These are phyloP conservation scores for Neospermospora avenae DNA, from an alignment of 2,329 filamentous ascomycete genomes.

Conservation along the genomic window DNA sequence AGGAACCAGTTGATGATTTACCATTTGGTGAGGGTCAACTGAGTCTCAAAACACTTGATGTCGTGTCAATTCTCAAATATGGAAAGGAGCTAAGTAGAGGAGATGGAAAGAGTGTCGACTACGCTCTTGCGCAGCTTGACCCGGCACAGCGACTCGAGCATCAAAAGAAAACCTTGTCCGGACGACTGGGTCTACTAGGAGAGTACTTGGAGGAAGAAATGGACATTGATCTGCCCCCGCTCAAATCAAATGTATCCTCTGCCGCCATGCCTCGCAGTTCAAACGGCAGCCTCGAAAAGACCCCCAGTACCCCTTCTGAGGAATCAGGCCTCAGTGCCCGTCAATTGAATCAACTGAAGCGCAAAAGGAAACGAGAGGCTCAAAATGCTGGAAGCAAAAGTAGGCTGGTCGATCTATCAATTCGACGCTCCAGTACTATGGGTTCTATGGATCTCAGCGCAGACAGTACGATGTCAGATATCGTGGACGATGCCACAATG, in stretches of 20 bases:
- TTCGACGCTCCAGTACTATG: slow-evolving; percentile 43
- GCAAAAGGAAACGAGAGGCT: slow-evolving; percentile 87
- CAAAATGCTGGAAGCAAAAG: slow-evolving; percentile 88
- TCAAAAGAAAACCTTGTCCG: slow-evolving; percentile 83
- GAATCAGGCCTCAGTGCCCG: slow-evolving; percentile 80
- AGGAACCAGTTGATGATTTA: slow-evolving; percentile 52
- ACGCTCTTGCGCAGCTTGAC: slow-evolving; percentile 75
- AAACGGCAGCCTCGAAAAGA: slow-evolving; percentile 40
- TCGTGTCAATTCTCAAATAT: slow-evolving; percentile 74
- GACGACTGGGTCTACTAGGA: slow-evolving; percentile 79
- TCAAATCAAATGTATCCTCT: slow-evolving; percentile 28
- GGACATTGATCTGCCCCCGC: slow-evolving; percentile 53
- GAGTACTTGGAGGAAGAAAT: slow-evolving; percentile 84
- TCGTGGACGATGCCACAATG: slow-evolving; percentile 61
- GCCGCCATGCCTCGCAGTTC: slow-evolving; percentile 14
- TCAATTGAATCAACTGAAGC: slow-evolving; percentile 90
- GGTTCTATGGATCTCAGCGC: slow-evolving; percentile 17
- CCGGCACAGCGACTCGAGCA: slow-evolving; percentile 76
- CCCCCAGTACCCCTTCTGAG: slow-evolving; percentile 44
- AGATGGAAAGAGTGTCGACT: slow-evolving; percentile 78
- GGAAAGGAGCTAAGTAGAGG: slow-evolving; percentile 82
- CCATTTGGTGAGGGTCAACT: slow-evolving; percentile 54
- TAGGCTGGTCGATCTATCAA: slow-evolving; percentile 82
- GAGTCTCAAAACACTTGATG: slow-evolving; percentile 70
- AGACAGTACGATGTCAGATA: slow-evolving; percentile 47